Evolutionary conservation across 345 rosid species (phyloP).

Genomic region (Bruguiera gymnorhiza): DNA sequence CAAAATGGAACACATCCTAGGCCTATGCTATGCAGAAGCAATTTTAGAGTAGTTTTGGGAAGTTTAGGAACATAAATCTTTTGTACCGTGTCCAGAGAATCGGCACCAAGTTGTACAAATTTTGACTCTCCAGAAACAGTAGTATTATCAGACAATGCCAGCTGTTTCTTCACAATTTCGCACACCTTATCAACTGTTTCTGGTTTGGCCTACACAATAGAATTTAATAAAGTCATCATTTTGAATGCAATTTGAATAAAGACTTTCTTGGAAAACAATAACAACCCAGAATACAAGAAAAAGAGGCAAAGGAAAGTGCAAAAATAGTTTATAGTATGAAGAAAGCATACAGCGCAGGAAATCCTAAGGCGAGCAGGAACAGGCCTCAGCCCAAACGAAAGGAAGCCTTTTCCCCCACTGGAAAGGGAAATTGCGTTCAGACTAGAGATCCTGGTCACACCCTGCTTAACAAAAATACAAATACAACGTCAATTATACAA

Average conservation of each 20-base stretch:
- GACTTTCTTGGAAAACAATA: neutral
- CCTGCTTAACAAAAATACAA: conserved; percentile 14
- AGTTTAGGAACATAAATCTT: neutral
- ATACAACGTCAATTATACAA: neutral
- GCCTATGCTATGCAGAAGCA: neutral
- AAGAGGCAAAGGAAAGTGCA: neutral
- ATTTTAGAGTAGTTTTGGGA: neutral
- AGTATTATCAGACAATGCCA: conserved; percentile 57
- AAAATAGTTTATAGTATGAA: neutral
- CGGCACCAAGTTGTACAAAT: conserved; percentile 74
- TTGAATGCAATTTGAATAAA: neutral
- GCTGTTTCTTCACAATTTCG: conserved; percentile 73
- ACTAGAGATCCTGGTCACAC: conserved; percentile 16
- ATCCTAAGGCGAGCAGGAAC: conserved; percentile 42
- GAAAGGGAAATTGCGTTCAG: conserved; percentile 17
- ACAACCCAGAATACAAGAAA: neutral
- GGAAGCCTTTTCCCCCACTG: conserved; percentile 12
- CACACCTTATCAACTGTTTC: conserved; percentile 81
- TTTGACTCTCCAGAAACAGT: conserved; percentile 62
- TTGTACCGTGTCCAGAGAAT: conserved; percentile 87
- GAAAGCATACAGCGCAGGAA: conserved; percentile 52
- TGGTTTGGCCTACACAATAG: conserved; percentile 58
- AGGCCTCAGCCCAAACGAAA: conserved; percentile 18
- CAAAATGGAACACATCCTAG: too few species aligned
- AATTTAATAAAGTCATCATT: neutral